A percentile compares a stretch with the other conserved stretches of the same genome.
These are phyloP conservation scores for Jackrogersella multiformis DNA, from an alignment of 495 filamentous ascomycete genomes.

Conservation along the genomic window DNA sequence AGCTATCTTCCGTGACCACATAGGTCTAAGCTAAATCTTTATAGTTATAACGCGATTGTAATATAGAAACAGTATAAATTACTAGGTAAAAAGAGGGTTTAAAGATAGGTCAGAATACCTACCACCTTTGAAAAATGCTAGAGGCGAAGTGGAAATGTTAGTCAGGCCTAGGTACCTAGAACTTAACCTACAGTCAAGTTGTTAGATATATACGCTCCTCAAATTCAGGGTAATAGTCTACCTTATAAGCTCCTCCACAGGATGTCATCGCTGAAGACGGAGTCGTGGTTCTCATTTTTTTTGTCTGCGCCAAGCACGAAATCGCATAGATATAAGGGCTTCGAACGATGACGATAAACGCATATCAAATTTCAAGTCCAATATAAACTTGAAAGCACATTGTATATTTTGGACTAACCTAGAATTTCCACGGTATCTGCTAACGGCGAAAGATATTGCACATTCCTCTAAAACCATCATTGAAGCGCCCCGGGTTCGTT, in stretches of 20 bases:
- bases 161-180: too few relatives aligned
- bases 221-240: background rate
- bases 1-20: too few relatives aligned
- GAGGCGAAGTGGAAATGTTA: too few relatives aligned
- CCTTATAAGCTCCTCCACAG: background rate
- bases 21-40: too few relatives aligned
- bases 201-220: background rate
- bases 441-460: background rate
- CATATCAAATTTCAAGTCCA: background rate
- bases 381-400: too few relatives aligned
- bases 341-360: background rate
- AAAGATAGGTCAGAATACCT: too few relatives aligned
- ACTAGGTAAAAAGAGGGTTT: too few relatives aligned
- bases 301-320: background rate
- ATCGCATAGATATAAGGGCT: background rate
- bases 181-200: too few relatives aligned
- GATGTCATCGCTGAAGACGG: background rate
- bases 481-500: background rate
- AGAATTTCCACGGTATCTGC: background rate
- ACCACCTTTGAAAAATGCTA: too few relatives aligned
- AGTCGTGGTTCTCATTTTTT: background rate
- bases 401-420: too few relatives aligned
- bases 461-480: background rate
- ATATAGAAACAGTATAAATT: too few relatives aligned
- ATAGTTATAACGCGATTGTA: too few relatives aligned